Evolutionary conservation across 1,139 yeast genomes (phyloP), one percentile per base, ranked within the genome.

Genomic region (Magnusiomyces tetraspermus): DNA sequence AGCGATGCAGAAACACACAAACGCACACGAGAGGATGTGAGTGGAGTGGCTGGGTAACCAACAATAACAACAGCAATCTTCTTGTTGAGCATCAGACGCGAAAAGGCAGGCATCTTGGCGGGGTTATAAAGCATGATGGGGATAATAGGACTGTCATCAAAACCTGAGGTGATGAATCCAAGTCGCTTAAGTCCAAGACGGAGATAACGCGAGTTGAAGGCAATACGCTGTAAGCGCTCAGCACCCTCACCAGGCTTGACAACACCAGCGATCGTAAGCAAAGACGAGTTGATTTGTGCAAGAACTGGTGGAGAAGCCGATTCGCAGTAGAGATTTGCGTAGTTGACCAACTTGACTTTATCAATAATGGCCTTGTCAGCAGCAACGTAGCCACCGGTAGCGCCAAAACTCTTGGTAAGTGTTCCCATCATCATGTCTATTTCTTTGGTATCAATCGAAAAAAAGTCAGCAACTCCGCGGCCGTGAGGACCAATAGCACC

Each of bases 401-500:
- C 97, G 65, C 99, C 98, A 69, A 92, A 92, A 4, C 97, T 88
- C 71, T 92, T 92, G 52, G 98, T 94, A 55, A 94, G 78, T 8
- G 99, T 92, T 50, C 99, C 99, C 99, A 92, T 92, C 61, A 92
- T 73, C 57, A 94, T 73, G 70, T 92, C 99, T 51, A 92, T 76
- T 50, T 80, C 78, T 22, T 73, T 68, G 41, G 97, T 92, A 59
- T 82, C 79, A 53, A 92, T 79, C 48, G 83, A 83, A 66, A 85
- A 92, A 70, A 87, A 87, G 67, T 94, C 97, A 71, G 97, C 90
- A 40, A 92, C 84, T 65, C 99, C 99, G 64, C 87, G 81, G 50
- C 98, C 98, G 50, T 72, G 71, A 43, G 95, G 94, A 31, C 99
- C 99, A 70, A 92, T 77, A 10, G 98, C 98, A 64, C 99, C 99